Conservation (phyloP, 2,329 filamentous ascomycete species). For the Ceratocystis lukuohia region DNA sequence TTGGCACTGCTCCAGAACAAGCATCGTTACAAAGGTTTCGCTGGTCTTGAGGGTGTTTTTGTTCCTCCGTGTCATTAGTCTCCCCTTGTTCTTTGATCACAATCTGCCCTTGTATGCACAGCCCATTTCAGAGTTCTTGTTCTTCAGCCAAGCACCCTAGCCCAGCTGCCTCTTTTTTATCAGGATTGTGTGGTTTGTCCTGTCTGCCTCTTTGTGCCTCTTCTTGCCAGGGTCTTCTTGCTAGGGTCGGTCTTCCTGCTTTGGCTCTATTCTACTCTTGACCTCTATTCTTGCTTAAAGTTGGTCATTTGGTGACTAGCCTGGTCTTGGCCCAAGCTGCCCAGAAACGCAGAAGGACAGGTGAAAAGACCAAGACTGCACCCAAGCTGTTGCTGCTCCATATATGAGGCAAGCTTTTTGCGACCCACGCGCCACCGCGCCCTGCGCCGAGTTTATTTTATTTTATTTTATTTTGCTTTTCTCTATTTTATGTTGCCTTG, state of each 20-base stretch:
- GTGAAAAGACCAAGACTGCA: slow-evolving; percentile 8
- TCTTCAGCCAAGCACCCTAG: not conserved
- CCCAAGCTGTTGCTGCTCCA: not conserved
- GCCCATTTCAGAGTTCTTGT: not conserved
- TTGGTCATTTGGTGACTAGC: not conserved
- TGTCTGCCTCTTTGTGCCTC: not conserved
- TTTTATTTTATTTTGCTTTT: not conserved
- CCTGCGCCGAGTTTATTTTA: not conserved
- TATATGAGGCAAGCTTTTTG: not conserved
- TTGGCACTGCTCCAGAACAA: not conserved
- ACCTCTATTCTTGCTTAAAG: not conserved
- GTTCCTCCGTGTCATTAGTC: slow-evolving; percentile 6
- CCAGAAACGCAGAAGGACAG: not conserved
- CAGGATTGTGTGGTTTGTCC: not conserved
- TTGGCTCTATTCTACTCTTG: not conserved
- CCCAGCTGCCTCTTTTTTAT: too few species aligned
- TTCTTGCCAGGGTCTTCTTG: not conserved
- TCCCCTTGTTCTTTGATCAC: slow-evolving; percentile 1
- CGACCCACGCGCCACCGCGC: not conserved
- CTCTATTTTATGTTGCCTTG: not conserved
- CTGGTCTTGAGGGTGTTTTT: slow-evolving; percentile 2
- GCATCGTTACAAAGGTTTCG: not conserved
- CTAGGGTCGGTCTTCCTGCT: not conserved
- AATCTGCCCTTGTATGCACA: slow-evolving; percentile 7
- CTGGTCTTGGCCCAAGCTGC: not conserved